Evolutionary conservation across 148 eudicot species (phyloP).

Genomic region (Chenopodium formosanum): DNA sequence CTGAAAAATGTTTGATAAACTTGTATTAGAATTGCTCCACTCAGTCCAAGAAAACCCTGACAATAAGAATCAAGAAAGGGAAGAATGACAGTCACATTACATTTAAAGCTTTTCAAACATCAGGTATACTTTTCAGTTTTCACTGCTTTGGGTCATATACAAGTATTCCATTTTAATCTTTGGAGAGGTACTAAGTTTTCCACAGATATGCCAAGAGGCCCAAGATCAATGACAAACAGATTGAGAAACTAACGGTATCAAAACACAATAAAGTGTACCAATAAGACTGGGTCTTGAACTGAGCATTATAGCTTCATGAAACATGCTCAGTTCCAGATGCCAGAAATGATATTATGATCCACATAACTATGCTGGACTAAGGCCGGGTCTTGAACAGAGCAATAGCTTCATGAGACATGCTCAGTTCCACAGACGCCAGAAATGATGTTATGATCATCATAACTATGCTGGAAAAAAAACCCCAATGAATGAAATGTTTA

Average conservation of each 20-base stretch:
- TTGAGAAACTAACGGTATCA: neutral
- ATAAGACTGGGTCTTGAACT: neutral
- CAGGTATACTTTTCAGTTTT: neutral
- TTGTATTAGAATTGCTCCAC: slow-evolving; percentile 88
- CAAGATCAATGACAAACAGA: neutral
- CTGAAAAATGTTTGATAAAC: slow-evolving; percentile 56
- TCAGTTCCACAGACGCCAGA: neutral
- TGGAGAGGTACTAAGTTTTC: neutral
- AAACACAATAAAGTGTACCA: neutral
- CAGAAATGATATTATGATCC: neutral
- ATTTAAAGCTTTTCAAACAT: no score
- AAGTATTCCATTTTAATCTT: neutral
- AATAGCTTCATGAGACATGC: neutral
- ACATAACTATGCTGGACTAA: neutral
- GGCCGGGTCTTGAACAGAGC: neutral
- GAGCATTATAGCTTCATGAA: neutral
- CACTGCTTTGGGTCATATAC: neutral
- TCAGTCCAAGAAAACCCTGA: slow-evolving; percentile 91
- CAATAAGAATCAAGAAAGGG: neutral
- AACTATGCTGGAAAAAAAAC: neutral
- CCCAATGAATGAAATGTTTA: neutral
- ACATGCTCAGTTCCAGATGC: neutral
- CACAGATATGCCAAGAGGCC: neutral
- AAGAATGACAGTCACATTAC: neutral
- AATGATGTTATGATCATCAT: neutral